Base-by-base conservation (phyloP, 2,329 filamentous ascomycete genomes). In the Exophiala phaeomuriformis region DNA sequence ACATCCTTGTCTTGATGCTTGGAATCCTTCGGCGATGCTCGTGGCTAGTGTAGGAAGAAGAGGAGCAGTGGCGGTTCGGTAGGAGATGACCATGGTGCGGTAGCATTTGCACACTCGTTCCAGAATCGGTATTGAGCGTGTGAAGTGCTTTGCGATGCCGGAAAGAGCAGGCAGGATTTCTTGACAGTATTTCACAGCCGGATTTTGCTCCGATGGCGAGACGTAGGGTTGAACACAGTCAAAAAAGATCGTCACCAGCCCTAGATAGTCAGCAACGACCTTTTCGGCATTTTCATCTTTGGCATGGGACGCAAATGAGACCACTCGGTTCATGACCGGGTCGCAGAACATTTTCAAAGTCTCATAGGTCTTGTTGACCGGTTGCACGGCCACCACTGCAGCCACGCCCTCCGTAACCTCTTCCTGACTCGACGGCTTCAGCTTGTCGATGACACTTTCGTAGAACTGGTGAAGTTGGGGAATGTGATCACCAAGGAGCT, bases 401-500 rank as follows among this genome's bases (percentile, higher is more conserved):
- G 93, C 90, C 43, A 97, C 90, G 60, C 93, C 93, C 68, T 98
- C 91, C 0, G 93, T 97, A 47, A 98, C 82, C 70, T 98, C 93
- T 68, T 97, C 90, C 71, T 96, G 90, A 67, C 91, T 97, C 42
- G 82, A 77, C 8, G 85, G 82, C 5, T 90, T 90, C 10, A 98
- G 77, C 63, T 85, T 87, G 68, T 95, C 88, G 36, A 97, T 78
- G 44, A 95, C 85, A 60, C 87, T 84, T 65, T 95, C 83, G 69
- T 96, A 98, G 69, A 98, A 98, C 2, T 83, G 80, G 69, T 98
- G 93, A 10, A 98, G 77, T 64, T 95, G 88, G 5, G 84, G 70
- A 35, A 95, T 88, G 67, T 95, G 90, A 3, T 80, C 83, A 61
- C 88, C 86, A 28, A 98, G 79, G 35, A 95, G 77, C 65, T 89